Percentiles rank a stretch among this genome's conserved stretches.
These are phyloP conservation scores for Zygosaccharomyces siamensis DNA, from an alignment of 805 yeast genomes.

Conservation along the genomic window DNA sequence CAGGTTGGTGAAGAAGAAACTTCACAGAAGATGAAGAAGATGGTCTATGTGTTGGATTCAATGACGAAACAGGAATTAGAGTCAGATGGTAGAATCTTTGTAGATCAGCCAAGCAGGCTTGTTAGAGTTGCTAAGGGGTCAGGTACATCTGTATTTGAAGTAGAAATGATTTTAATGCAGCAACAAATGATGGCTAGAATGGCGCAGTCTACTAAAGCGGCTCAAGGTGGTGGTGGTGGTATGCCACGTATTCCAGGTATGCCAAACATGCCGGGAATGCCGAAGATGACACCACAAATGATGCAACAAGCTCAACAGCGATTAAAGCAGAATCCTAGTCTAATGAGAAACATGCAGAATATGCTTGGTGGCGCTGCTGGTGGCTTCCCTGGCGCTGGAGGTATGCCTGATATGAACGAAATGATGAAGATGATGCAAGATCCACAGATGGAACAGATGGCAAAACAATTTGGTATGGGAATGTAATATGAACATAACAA, in stretches of 20 bases:
- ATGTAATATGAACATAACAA: constrained; percentile 3
- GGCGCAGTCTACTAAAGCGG: constrained; percentile 66
- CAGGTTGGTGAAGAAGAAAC: constrained; percentile 93
- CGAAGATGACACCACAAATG: constrained; percentile 38
- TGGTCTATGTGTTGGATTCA: constrained; percentile 91
- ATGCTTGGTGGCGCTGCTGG: constrained; percentile 57
- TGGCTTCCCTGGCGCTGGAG: constrained; percentile 42
- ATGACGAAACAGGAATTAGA: constrained; percentile 92
- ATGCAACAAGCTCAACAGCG: constrained; percentile 53
- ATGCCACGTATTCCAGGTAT: constrained; percentile 61
- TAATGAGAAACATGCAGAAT: constrained; percentile 68
- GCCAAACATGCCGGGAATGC: constrained; percentile 52
- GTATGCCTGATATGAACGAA: constrained; percentile 64
- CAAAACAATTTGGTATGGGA: constrained; percentile 45
- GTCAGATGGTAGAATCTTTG: constrained; percentile 78
- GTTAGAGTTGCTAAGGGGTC: constrained; percentile 91
- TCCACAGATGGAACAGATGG: constrained; percentile 45
- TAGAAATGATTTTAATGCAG: constrained; percentile 87
- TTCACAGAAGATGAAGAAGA: constrained; percentile 71
- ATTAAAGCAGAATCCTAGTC: constrained; percentile 64
- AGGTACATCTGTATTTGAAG: constrained; percentile 88
- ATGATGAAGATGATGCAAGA: constrained; percentile 58
- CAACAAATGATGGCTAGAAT: constrained; percentile 90
- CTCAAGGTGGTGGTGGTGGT: constrained; percentile 34
- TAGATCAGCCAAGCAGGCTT: constrained; percentile 77